Evolutionary conservation across 345 rosid species (phyloP).

Genomic region (Sonneratia alba): DNA sequence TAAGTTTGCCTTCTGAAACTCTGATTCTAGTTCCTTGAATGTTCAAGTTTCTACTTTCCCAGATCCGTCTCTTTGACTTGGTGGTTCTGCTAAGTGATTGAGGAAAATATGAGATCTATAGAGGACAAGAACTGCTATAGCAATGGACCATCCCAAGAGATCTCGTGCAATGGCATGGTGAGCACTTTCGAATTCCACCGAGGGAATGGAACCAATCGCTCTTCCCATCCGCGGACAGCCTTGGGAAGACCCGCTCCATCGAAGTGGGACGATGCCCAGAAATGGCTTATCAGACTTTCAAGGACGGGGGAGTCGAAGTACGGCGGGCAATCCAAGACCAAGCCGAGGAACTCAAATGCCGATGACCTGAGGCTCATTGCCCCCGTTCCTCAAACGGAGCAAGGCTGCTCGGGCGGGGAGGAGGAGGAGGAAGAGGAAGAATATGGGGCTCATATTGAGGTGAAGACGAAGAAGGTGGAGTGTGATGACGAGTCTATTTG

Average conservation of each 20-base stretch:
- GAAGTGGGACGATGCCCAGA: conserved; percentile 97
- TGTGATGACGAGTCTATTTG: conserved; percentile 56
- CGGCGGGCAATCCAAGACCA: conserved; percentile 17
- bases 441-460: conserved; percentile 28
- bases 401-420: conserved; percentile 38
- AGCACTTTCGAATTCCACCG: conserved; percentile 63
- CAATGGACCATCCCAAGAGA: conserved; percentile 41
- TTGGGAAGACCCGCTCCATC: conserved; percentile 87
- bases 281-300: conserved; percentile 81
- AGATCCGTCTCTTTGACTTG: neutral
- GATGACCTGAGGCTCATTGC: conserved; percentile 87
- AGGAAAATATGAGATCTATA: conserved; percentile 54
- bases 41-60: neutral
- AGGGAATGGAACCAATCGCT: conserved; percentile 40
- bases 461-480: conserved; percentile 67
- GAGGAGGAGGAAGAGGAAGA: conserved; percentile 38
- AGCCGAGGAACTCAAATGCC: conserved; percentile 82
- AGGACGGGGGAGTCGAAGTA: conserved; percentile 52
- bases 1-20: no score
- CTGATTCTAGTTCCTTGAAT: neutral
- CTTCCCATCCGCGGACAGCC: conserved; percentile 56
- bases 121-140: conserved; percentile 49
- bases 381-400: conserved; percentile 65
- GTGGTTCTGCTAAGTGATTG: conserved; percentile 7
- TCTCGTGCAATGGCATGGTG: conserved; percentile 20